These are phyloP conservation scores for Pythium aquatile DNA, from an alignment of 352 stramenopile species.

Conservation along the genomic window DNA sequence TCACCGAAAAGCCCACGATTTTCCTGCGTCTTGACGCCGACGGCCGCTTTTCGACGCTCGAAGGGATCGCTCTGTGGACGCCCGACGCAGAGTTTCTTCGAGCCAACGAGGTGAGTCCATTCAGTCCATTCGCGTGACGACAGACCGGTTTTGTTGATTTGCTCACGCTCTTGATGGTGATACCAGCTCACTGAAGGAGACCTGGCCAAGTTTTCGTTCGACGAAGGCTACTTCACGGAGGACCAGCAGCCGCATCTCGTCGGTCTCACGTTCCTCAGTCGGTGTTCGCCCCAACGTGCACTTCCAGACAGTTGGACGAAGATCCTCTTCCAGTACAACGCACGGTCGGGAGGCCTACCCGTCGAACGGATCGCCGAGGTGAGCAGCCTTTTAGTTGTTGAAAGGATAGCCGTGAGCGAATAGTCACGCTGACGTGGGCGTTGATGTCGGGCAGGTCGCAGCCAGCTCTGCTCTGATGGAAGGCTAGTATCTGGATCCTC, in stretches of 20 bases:
- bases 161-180: neutral
- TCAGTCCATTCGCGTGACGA: no score
- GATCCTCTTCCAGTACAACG: slow-evolving; percentile 80
- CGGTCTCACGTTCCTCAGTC: slow-evolving; percentile 62
- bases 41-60: slow-evolving; percentile 61
- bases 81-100: slow-evolving; percentile 47
- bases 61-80: slow-evolving; percentile 62
- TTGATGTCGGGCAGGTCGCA: neutral
- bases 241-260: slow-evolving; percentile 46
- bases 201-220: slow-evolving; percentile 76
- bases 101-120: slow-evolving; percentile 55
- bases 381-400: neutral
- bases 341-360: slow-evolving; percentile 53
- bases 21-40: slow-evolving; percentile 58
- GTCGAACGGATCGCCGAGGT: slow-evolving; percentile 72
- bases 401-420: no score
- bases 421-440: no score
- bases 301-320: slow-evolving; percentile 89
- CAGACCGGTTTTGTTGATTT: no score
- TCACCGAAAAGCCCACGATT: slow-evolving; percentile 68
- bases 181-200: slow-evolving; percentile 69
- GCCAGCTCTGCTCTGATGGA: slow-evolving; percentile 11
- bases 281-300: slow-evolving; percentile 78
- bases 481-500: neutral
- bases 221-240: slow-evolving; percentile 51